Evolutionary conservation across 1,284 basidiomycete species (phyloP).

Genomic region (Cutaneotrichosporon cyanovorans): DNA sequence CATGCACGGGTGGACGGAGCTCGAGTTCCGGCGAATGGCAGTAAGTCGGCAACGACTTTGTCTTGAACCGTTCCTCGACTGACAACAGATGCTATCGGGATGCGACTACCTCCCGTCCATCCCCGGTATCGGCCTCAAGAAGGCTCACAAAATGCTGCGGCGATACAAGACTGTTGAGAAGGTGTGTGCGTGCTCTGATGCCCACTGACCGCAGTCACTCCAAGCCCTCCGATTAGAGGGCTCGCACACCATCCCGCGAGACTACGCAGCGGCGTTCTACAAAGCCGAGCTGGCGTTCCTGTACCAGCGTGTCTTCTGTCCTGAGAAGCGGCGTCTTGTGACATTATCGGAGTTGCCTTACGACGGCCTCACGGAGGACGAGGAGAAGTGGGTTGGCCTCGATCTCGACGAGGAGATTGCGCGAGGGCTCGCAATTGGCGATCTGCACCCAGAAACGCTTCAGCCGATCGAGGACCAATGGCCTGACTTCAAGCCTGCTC

Average conservation of each 20-base stretch:
- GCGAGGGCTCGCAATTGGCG: conserved; percentile 62
- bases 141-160: conserved; percentile 73
- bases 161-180: conserved; percentile 82
- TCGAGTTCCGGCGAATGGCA: conserved; percentile 87
- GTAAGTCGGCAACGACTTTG: conserved; percentile 27
- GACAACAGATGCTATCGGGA: conserved; percentile 67
- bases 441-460: conserved; percentile 67
- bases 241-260: conserved; percentile 68
- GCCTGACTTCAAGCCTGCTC: conserved; percentile 50
- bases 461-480: conserved; percentile 71
- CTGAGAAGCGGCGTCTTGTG: conserved; percentile 57
- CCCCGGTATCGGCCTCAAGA: conserved; percentile 91
- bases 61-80: neutral
- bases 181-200: conserved; percentile 43
- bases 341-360: conserved; percentile 58
- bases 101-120: conserved; percentile 98
- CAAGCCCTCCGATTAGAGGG: conserved; percentile 73
- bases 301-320: conserved; percentile 89
- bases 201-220: conserved; percentile 49
- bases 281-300: conserved; percentile 88
- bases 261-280: conserved; percentile 61
- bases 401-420: conserved; percentile 41
- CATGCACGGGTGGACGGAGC: conserved; percentile 78
- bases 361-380: conserved; percentile 53
- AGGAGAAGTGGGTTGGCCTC: conserved; percentile 69